Conservation (phyloP, 495 filamentous ascomycete species). For the Viridothelium virens region DNA sequence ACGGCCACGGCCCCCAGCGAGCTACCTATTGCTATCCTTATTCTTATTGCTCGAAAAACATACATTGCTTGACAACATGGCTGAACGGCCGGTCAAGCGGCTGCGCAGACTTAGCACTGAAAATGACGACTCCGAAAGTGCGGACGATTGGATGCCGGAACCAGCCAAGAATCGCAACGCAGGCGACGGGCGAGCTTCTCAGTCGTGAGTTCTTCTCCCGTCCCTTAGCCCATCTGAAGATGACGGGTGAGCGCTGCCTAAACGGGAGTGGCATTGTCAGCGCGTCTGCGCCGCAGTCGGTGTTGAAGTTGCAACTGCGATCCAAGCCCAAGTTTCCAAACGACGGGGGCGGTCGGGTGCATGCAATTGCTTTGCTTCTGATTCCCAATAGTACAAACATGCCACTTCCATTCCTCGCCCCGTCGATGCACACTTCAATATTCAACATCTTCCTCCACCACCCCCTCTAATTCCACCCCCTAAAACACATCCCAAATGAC, state of each 20-base stretch:
- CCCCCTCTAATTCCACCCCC: background rate
- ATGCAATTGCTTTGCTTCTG: background rate
- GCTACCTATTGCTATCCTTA: background rate
- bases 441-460: conserved; percentile 10
- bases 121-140: conserved; percentile 35
- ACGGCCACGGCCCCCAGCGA: background rate
- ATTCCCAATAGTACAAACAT: background rate
- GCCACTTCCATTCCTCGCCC: conserved; percentile 16
- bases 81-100: conserved; percentile 39
- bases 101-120: conserved; percentile 40
- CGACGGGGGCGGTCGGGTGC: conserved; percentile 8
- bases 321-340: background rate
- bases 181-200: background rate
- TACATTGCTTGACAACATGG: background rate
- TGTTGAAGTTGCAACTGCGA: background rate
- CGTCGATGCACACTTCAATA: conserved; percentile 5
- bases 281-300: conserved; percentile 10
- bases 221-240: background rate
- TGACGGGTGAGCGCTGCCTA: background rate
- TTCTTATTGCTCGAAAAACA: background rate
- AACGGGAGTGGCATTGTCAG: background rate
- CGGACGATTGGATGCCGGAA: conserved; percentile 31
- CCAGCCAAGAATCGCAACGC: conserved; percentile 7
- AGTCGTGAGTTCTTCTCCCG: background rate
- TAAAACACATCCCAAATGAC: background rate